Conservation (phyloP, 2,329 filamentous ascomycete species). For the Aspergillus clavatus region DNA sequence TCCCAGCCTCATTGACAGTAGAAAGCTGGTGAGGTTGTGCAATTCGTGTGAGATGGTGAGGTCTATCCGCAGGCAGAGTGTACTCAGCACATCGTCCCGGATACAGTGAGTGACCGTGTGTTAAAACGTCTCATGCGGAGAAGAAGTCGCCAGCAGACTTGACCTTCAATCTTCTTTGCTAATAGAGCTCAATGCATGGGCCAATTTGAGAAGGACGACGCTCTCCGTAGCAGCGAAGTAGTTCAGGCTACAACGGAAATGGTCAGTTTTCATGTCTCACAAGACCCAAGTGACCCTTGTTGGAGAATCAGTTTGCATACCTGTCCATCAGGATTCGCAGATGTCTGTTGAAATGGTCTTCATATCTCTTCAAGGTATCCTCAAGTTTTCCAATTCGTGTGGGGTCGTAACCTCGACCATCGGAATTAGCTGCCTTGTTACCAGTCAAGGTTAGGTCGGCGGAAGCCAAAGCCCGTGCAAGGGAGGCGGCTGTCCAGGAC, state of each 20-base stretch:
- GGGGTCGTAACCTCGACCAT: constrained; percentile 51
- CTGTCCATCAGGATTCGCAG: constrained; percentile 91
- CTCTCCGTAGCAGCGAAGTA: constrained; percentile 98
- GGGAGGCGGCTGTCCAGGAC: constrained; percentile 72
- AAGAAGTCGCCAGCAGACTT: not conserved
- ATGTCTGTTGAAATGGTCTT: constrained; percentile 87
- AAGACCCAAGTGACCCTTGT: not conserved
- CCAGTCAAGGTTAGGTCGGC: constrained; percentile 69
- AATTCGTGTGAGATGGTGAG: too few species aligned
- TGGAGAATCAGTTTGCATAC: constrained; percentile 20
- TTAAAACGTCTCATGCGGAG: too few species aligned
- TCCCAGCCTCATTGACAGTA: too few species aligned
- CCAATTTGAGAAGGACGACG: constrained; percentile 79
- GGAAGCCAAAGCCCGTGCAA: constrained; percentile 78
- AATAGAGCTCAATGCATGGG: constrained; percentile 40
- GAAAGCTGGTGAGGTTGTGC: too few species aligned
- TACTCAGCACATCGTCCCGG: too few species aligned
- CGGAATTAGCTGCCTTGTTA: constrained; percentile 23
- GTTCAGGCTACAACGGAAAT: constrained; percentile 54
- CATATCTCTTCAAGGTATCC: constrained; percentile 85
- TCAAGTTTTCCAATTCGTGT: constrained; percentile 68
- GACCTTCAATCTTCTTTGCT: constrained; percentile 37
- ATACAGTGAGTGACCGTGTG: too few species aligned
- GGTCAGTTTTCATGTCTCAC: not conserved
- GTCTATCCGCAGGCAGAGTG: too few species aligned